A percentile compares a stretch with the other conserved stretches of the same genome.
Conservation (phyloP, 768 basidiomycete species). For the Suillus hirtellus region DNA sequence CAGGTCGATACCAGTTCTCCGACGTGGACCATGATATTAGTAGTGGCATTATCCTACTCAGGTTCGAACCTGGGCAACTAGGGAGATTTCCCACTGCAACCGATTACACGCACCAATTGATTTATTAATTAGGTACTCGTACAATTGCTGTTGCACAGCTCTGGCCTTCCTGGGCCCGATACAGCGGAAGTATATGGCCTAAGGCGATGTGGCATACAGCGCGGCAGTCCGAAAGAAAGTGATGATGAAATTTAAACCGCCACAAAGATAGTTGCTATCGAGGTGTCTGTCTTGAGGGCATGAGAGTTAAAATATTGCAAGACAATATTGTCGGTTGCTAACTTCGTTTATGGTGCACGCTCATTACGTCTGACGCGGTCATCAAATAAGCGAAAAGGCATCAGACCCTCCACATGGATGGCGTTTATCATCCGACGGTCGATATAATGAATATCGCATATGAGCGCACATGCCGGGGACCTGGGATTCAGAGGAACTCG, state of each 20-base stretch:
- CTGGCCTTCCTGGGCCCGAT: neutral
- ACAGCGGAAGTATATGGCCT: neutral
- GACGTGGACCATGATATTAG: neutral
- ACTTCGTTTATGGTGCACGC: neutral
- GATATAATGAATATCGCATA: neutral
- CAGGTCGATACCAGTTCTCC: neutral
- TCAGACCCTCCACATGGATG: neutral
- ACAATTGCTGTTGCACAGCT: neutral
- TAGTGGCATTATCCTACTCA: neutral
- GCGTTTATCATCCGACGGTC: neutral
- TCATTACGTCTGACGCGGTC: neutral
- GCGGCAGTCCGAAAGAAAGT: neutral
- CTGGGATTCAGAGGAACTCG: neutral
- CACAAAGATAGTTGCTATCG: neutral
- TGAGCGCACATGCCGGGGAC: neutral
- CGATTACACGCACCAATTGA: neutral
- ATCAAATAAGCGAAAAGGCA: neutral
- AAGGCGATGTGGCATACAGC: neutral
- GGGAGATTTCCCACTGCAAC: neutral
- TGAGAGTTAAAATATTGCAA: neutral
- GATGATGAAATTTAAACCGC: neutral
- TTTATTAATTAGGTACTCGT: neutral
- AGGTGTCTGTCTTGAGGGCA: neutral
- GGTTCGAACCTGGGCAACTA: neutral
- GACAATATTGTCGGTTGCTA: neutral